phyloP scores from a whole-genome alignment of 2,329 filamentous ascomycete genomes.

The Fusarium sp. region DNA sequence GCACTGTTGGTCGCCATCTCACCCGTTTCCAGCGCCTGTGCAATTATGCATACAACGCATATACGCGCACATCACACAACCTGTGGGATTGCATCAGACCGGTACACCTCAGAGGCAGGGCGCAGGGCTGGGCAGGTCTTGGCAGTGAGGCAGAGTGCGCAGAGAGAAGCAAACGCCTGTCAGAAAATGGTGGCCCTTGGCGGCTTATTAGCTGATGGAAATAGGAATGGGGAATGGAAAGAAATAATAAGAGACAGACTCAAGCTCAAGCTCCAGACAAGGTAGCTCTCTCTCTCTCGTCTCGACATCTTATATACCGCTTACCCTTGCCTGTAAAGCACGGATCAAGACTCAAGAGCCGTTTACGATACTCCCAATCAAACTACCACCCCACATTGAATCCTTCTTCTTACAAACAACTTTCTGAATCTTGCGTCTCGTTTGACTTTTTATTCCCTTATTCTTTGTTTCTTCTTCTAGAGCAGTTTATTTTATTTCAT shows the following conservation, averaged over 20 bases:
- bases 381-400: constrained; percentile 27
- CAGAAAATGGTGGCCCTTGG: constrained; percentile 31
- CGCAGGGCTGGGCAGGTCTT: constrained; percentile 40
- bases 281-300: neutral
- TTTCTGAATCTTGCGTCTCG: constrained; percentile 10
- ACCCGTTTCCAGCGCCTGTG: neutral
- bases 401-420: constrained; percentile 21
- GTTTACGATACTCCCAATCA: constrained; percentile 36
- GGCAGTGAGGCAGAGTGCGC: constrained; percentile 15
- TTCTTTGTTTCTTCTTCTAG: constrained; percentile 17
- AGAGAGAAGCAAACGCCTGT: constrained; percentile 14
- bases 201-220: constrained; percentile 1
- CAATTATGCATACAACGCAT: neutral
- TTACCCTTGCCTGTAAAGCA: constrained; percentile 11
- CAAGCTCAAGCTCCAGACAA: too few species aligned
- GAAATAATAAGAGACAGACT: neutral
- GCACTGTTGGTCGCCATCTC: neutral
- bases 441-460: constrained; percentile 16
- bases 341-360: constrained; percentile 12
- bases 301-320: neutral
- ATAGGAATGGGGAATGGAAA: constrained; percentile 7
- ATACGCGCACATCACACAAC: neutral
- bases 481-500: constrained; percentile 7
- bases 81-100: constrained; percentile 20
- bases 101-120: constrained; percentile 26